These are phyloP conservation scores for Oxyria digyna DNA, from an alignment of 148 eudicot genomes.

Conservation along the genomic window DNA sequence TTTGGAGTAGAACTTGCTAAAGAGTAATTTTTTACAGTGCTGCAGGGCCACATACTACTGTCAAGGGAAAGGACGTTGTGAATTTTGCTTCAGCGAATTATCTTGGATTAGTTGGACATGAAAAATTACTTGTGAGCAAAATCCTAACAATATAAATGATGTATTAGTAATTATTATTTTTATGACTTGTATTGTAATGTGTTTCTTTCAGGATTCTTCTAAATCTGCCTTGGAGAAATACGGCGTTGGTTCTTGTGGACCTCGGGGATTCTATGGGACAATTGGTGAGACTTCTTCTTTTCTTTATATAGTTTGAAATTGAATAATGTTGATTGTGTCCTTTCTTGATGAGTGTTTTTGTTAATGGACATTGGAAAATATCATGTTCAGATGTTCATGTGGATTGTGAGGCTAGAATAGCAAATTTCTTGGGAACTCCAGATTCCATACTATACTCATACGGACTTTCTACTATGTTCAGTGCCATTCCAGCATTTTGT, in stretches of 20 bases:
- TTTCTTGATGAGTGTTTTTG: neutral
- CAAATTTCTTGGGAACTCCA: conserved; percentile 83
- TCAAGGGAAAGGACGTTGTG: conserved; percentile 70
- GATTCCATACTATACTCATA: conserved; percentile 91
- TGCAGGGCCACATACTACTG: conserved; percentile 70
- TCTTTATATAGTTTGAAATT: neutral
- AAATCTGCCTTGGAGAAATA: conserved; percentile 83
- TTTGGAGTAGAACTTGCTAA: conserved; percentile 3
- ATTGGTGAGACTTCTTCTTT: conserved; percentile 41
- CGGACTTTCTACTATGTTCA: conserved; percentile 94
- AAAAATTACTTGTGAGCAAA: conserved; percentile 61
- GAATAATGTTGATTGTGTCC: neutral
- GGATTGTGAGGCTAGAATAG: conserved; percentile 90
- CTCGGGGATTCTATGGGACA: conserved; percentile 97
- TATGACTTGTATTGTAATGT: neutral
- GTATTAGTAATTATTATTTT: neutral
- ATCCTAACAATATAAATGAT: neutral
- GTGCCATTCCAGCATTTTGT: conserved; percentile 92
- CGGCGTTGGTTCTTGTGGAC: conserved; percentile 99
- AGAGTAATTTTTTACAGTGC: conserved; percentile 46
- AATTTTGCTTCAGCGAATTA: conserved; percentile 91
- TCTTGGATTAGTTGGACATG: conserved; percentile 70
- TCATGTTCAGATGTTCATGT: conserved; percentile 73
- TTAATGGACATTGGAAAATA: neutral
- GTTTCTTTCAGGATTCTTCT: conserved; percentile 63